Base-by-base conservation (phyloP, 305 asterid genomes). In the Fraxinus velutina region DNA sequence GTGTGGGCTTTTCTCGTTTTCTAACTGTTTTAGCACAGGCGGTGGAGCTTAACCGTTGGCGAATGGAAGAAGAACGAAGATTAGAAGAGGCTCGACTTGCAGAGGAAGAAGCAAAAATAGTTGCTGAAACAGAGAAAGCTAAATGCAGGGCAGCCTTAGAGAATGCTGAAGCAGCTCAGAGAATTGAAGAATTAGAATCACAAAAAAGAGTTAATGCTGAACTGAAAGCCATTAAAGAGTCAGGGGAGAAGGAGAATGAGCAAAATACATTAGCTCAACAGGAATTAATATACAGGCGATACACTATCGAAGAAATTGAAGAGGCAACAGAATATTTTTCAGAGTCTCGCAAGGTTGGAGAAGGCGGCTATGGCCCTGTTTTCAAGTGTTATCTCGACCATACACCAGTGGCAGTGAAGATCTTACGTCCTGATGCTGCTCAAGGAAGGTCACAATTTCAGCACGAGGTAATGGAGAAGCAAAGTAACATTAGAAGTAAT, bases 311-410 rank as follows among this genome's bases (percentile, higher is more conserved):
- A 6, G 96, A 94, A 33, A 94, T 94, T 17, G 98, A 93, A 83
- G 89, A 84, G 55, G 97, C 97, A 8, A 94, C 98, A 0, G 90
- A 89, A 6, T 86, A 75, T 81, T 91, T 94, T 81, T 19, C 82
- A 0, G 87, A 84, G 9, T 79, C 87, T 22, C 86, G 88, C 72
- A 93, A 94, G 88, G 89, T 94, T 78, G 98, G 98, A 13, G 98
- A 94, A 87, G 98, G 98, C 0, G 98, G 98, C 47, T 94, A 94
- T 83, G 98, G 98, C 47, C 98, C 98, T 19, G 98, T 94, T 34
- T 94, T 76, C 32, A 94, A 87, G 87, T 92, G 98, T 36, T 50
- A 84, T 79, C 98, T 94, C 37, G 98, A 94, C 83, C 96, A 92
- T 80, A 92, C 94, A 0, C 88, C 90, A 0, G 97, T 92, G 30